Evolutionary conservation across 176 grass and related monocot species (phyloP).

Genomic region (Pharus latifolius): DNA sequence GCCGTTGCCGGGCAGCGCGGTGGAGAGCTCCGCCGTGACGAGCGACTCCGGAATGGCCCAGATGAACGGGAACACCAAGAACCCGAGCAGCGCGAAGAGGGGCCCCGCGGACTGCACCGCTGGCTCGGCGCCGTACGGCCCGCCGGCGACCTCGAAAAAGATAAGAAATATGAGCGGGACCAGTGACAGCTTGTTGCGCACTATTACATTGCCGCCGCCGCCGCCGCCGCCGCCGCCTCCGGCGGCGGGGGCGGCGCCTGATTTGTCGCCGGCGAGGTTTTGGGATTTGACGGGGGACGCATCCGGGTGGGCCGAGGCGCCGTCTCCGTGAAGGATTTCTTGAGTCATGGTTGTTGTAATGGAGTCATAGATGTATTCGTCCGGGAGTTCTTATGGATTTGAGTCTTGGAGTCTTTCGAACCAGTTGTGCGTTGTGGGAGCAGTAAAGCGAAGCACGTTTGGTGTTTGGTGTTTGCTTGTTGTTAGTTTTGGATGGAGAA

Average conservation of each 20-base stretch:
- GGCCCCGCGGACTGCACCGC: slow-evolving; percentile 55
- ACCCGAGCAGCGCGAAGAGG: slow-evolving; percentile 52
- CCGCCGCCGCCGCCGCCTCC: background rate
- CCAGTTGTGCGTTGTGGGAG: no score
- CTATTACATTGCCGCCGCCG: background rate
- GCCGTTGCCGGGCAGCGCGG: slow-evolving; percentile 75
- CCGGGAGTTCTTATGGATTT: no score
- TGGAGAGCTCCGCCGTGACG: slow-evolving; percentile 65
- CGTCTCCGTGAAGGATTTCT: slow-evolving; percentile 13
- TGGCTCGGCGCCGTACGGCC: slow-evolving; percentile 65
- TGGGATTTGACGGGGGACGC: background rate
- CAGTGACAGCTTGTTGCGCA: slow-evolving; percentile 42
- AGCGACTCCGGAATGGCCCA: slow-evolving; percentile 72
- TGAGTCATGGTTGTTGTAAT: slow-evolving; percentile 15
- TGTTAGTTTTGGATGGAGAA: no score
- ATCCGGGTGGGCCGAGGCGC: background rate
- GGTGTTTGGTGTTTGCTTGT: no score
- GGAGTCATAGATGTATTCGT: no score
- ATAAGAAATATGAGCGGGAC: slow-evolving; percentile 81
- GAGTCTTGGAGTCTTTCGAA: no score
- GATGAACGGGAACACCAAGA: slow-evolving; percentile 62
- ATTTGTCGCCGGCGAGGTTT: slow-evolving; percentile 1
- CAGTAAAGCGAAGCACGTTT: no score
- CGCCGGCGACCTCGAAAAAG: slow-evolving; percentile 81
- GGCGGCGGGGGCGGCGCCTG: no score